Evolutionary conservation across 1,284 basidiomycete species (phyloP), one percentile per base, ranked within the genome.

Genomic region (Ceratorhiza oryzae-sativae): DNA sequence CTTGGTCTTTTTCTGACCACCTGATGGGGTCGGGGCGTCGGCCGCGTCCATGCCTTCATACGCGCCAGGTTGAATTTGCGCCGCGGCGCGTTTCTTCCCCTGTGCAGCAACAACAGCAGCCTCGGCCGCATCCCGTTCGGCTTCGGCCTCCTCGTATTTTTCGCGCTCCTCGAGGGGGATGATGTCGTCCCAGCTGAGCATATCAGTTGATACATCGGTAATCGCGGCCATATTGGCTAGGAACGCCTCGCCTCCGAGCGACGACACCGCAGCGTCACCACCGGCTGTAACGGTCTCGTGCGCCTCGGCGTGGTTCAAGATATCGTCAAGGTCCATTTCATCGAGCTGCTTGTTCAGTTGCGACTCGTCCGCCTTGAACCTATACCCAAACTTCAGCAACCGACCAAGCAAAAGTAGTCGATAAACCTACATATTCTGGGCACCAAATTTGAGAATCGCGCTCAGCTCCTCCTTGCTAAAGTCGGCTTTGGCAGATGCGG

Each of bases 301-400:
- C 77, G 94, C 94, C 81, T 99, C 97, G 53, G 97, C 97, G 75
- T 94, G 92, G 78, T 92, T 97, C 70, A 99, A 88, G 77, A 99
- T 97, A 76, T 98, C 97, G 80, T 99, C 97, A 15, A 99, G 88
- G 80, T 99, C 96, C 94, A 99, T 96, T 80, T 98, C 95, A 79
- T 98, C 97, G 53, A 99, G 90, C 83, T 99, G 98, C 82, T 96
- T 89, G 81, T 90, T 95, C 81, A 97, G 95, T 74, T 92, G 90
- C 67, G 85, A 87, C 80, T 97, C 94, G 81, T 98, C 95, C 80
- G 95, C 95, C 85, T 98, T 97, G 84, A 98, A 98, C 87, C 91
- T 93, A 77, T 3, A 51, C 56, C 30, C 20, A 41, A 30, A 9
- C 15, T 8, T 56, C 32, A 36, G 49, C 1, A 51, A 58, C 18